Evolutionary conservation across 768 basidiomycete species (phyloP), one percentile per base, ranked within the genome.

Genomic region (Cystofilobasidium capitatum): DNA sequence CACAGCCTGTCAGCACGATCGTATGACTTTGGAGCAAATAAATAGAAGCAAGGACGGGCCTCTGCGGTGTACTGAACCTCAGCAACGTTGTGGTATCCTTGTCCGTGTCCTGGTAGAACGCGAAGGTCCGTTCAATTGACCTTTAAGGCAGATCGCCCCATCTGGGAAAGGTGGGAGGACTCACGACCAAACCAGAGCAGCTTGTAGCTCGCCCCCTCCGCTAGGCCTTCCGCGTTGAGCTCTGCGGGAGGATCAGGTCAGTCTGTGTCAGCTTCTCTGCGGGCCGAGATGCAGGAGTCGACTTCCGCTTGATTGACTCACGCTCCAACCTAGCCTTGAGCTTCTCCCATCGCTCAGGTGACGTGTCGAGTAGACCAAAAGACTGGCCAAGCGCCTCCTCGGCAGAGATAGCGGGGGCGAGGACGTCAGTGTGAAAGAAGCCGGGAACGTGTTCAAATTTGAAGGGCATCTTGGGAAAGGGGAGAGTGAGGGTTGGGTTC

Each of bases 61-160:
- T 55, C 14, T 16, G 35, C 59, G 16, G 8, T 40, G 59, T 61
- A 61, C 24, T 61, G 4, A 13, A 20, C 39, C 14, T 40, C 59
- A 16, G 59, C 59, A 1, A 61, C 59, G 59, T 61, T 61, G 59
- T 61, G 59, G 37, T 12, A 44, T 35, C 59, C 59, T 39, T 61
- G 39, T 1, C 14, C n/a, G 7, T 59, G 58, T n/a, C n/a, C n/a
- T n/a, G n/a, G n/a, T n/a, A n/a, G n/a, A n/a, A n/a, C n/a, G n/a
- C n/a, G n/a, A n/a, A n/a, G n/a, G n/a, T n/a, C n/a, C n/a, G n/a
- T n/a, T n/a, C n/a, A n/a, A n/a, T n/a, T n/a, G n/a, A n/a, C n/a
- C n/a, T n/a, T n/a, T n/a, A n/a, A n/a, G n/a, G n/a, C n/a, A n/a
- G n/a, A n/a, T n/a, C n/a, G n/a, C n/a, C n/a, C n/a, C n/a, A n/a